Conservation (phyloP, 495 filamentous ascomycete species). For the Penicillium cinerascens region DNA sequence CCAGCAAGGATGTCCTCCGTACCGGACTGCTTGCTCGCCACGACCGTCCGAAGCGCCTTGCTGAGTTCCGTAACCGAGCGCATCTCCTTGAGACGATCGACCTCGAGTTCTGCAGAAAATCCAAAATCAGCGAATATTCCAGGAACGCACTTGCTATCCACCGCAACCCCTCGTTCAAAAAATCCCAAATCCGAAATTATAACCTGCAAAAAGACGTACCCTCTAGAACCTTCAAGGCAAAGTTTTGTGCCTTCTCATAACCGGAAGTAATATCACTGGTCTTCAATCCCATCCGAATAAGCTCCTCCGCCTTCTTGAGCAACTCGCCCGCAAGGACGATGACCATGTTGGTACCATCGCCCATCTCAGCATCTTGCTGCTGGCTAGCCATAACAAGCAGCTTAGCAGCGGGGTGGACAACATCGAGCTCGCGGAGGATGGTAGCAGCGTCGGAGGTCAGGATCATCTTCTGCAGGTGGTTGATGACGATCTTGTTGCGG, state of each 20-base stretch:
- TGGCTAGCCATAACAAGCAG: slow-evolving; percentile 98
- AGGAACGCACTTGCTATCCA: not conserved
- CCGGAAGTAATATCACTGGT: slow-evolving; percentile 93
- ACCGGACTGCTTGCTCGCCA: slow-evolving; percentile 95
- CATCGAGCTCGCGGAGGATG: slow-evolving; percentile 94
- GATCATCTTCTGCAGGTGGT: slow-evolving; percentile 99
- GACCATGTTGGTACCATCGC: slow-evolving; percentile 96
- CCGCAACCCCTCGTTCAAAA: not conserved
- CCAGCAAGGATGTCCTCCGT: slow-evolving; percentile 81
- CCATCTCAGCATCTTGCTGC: slow-evolving; percentile 98
- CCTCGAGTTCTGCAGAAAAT: slow-evolving; percentile 62
- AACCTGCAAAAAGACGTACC: slow-evolving; percentile 48
- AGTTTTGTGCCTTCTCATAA: slow-evolving; percentile 89
- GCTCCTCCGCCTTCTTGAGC: slow-evolving; percentile 93
- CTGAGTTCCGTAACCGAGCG: slow-evolving; percentile 73
- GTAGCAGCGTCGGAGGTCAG: slow-evolving; percentile 97
- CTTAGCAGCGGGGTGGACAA: slow-evolving; percentile 97
- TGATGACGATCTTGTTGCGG: slow-evolving; percentile 99
- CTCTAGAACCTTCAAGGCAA: slow-evolving; percentile 79
- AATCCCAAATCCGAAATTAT: not conserved
- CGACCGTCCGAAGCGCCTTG: slow-evolving; percentile 93
- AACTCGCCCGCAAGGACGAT: slow-evolving; percentile 95
- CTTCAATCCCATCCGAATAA: slow-evolving; percentile 93
- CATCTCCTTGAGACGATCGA: slow-evolving; percentile 87
- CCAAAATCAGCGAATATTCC: not conserved